A percentile compares a stretch with the other conserved stretches of the same genome.
phyloP scores from a whole-genome alignment of 1,284 basidiomycete species.

The Trichosporon ovoides region DNA sequence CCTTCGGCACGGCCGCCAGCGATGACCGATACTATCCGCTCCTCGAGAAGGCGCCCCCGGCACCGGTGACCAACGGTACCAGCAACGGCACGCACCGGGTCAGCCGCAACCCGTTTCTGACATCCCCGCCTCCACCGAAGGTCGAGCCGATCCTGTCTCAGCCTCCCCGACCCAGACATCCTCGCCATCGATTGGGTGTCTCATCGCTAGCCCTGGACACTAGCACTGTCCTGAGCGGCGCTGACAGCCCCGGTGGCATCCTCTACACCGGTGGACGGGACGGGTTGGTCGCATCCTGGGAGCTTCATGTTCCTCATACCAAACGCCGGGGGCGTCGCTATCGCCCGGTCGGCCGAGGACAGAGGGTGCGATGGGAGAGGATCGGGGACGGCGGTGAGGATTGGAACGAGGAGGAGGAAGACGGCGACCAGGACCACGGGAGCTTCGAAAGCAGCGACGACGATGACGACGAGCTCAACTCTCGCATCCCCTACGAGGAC shows the following conservation, averaged over 20 bases:
- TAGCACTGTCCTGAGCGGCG: slow-evolving; percentile 66
- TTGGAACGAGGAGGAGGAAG: slow-evolving; percentile 62
- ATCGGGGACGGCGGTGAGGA: slow-evolving; percentile 45
- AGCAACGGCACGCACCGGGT: slow-evolving; percentile 27
- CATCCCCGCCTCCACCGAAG: slow-evolving; percentile 9
- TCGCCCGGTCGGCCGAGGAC: slow-evolving; percentile 26
- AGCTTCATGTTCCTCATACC: slow-evolving; percentile 66
- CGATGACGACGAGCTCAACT: slow-evolving; percentile 48
- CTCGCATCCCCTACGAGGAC: slow-evolving; percentile 60
- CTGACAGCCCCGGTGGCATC: slow-evolving; percentile 71
- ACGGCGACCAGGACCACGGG: slow-evolving; percentile 38
- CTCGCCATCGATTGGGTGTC: slow-evolving; percentile 80
- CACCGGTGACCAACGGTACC: slow-evolving; percentile 16
- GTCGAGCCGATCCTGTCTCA: not conserved
- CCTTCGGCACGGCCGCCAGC: slow-evolving; percentile 53
- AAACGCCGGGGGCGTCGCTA: slow-evolving; percentile 49
- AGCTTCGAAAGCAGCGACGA: slow-evolving; percentile 52
- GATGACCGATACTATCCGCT: slow-evolving; percentile 57
- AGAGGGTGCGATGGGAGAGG: slow-evolving; percentile 36
- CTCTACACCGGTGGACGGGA: slow-evolving; percentile 90
- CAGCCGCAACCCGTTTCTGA: slow-evolving; percentile 13
- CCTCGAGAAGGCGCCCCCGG: slow-evolving; percentile 51
- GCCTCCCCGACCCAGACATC: slow-evolving; percentile 51
- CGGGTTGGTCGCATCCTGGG: slow-evolving; percentile 87
- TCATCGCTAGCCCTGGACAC: slow-evolving; percentile 79